phyloP scores from a whole-genome alignment of 2,329 filamentous ascomycete genomes.

The Exophiala aquamarina region DNA sequence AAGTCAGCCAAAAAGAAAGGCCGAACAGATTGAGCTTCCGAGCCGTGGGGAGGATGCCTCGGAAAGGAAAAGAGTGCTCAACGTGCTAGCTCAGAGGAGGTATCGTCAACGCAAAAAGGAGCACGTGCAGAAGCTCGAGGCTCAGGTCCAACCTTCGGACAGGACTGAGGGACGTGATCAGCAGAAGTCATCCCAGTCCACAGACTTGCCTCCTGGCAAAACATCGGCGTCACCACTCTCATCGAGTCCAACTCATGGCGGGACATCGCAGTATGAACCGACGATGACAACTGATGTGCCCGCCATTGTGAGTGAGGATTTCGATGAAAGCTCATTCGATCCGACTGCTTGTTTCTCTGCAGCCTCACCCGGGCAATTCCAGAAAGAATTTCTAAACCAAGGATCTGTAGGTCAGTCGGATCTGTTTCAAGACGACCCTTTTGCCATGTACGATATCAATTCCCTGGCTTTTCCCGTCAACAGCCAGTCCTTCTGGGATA shows the following conservation, averaged over 20 bases:
- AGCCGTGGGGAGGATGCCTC: constrained; percentile 52
- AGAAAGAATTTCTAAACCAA: constrained; percentile 23
- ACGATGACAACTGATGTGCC: neutral
- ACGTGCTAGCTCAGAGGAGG: constrained; percentile 56
- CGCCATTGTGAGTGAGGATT: no score
- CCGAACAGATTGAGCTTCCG: constrained; percentile 42
- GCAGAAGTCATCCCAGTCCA: neutral
- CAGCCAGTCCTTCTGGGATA: constrained; percentile 11
- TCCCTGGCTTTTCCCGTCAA: neutral
- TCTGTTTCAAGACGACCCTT: neutral
- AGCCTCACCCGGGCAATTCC: constrained; percentile 4
- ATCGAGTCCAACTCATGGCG: neutral
- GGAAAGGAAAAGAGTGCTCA: constrained; percentile 55
- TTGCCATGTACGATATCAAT: constrained; percentile 8
- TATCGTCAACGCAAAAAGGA: constrained; percentile 40
- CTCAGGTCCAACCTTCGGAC: constrained; percentile 13
- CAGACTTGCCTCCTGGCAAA: neutral
- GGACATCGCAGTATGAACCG: neutral
- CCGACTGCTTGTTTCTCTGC: neutral
- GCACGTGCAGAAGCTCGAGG: constrained; percentile 30
- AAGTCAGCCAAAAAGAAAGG: constrained; percentile 19
- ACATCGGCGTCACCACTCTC: neutral
- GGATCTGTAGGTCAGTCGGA: constrained; percentile 3
- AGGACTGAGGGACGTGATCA: neutral
- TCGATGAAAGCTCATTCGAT: neutral